Evolutionary conservation across 176 grass and related monocot species (phyloP).

Genomic region (Echinochloa phyllopogon): DNA sequence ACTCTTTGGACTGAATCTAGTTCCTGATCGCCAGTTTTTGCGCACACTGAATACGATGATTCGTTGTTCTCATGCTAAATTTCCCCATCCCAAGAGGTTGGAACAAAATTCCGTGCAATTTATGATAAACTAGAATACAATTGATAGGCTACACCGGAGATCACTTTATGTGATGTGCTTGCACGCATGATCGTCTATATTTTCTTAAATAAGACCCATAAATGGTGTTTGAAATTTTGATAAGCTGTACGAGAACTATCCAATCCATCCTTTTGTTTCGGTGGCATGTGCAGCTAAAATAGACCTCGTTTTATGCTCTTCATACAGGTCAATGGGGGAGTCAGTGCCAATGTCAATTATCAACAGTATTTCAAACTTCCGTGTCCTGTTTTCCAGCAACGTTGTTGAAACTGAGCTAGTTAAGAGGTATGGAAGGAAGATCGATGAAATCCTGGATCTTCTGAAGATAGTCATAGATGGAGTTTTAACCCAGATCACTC

Average conservation of each 20-base stretch:
- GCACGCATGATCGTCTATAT: neutral
- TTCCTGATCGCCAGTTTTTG: neutral
- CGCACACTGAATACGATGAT: neutral
- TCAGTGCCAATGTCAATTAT: constrained; percentile 43
- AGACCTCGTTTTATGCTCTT: constrained; percentile 4
- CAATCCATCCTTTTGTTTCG: neutral
- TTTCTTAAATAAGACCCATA: neutral
- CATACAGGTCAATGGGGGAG: constrained; percentile 50
- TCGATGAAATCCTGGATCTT: constrained; percentile 43
- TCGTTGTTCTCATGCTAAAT: neutral
- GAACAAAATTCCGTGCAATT: neutral
- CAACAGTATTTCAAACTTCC: constrained; percentile 51
- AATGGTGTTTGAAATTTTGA: neutral
- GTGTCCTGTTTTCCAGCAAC: constrained; percentile 37
- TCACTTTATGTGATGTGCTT: neutral
- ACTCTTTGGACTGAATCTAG: neutral
- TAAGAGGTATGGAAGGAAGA: constrained; percentile 50
- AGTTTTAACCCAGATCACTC: constrained; percentile 32
- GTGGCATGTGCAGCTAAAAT: neutral
- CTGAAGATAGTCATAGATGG: constrained; percentile 41
- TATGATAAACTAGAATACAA: neutral
- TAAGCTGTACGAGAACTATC: neutral
- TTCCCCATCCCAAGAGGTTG: neutral
- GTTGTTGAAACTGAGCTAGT: constrained; percentile 36
- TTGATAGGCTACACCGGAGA: neutral